Percentiles rank a stretch among this genome's conserved stretches.
phyloP scores from a whole-genome alignment of 495 filamentous ascomycete species.

The Penicillium bovifimosum region DNA sequence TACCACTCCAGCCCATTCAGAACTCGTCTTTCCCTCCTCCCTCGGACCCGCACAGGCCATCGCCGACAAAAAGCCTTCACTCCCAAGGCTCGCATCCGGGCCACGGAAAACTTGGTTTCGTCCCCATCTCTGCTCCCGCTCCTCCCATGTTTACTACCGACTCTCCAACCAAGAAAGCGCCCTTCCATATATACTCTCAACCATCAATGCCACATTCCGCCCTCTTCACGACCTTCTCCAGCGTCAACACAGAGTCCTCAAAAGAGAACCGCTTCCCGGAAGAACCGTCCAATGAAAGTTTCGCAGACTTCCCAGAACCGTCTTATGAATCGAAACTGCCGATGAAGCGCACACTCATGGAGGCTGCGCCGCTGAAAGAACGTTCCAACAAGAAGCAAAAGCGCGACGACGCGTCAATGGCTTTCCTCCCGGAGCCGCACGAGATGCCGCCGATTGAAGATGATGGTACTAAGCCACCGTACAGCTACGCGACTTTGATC shows the following conservation, averaged over 20 bases:
- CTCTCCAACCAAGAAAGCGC: constrained; percentile 74
- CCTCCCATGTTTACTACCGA: constrained; percentile 66
- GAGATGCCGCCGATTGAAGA: constrained; percentile 78
- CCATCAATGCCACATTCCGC: constrained; percentile 56
- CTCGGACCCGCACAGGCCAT: constrained; percentile 47
- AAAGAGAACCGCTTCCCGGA: constrained; percentile 62
- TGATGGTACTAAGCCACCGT: constrained; percentile 80
- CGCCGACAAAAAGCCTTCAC: constrained; percentile 50
- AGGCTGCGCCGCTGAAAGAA: constrained; percentile 71
- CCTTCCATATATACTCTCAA: constrained; percentile 41
- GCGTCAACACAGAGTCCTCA: constrained; percentile 35
- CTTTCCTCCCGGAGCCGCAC: constrained; percentile 61
- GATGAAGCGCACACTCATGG: constrained; percentile 63
- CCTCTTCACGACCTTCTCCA: constrained; percentile 59
- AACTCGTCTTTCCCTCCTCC: constrained; percentile 50
- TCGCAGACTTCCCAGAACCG: constrained; percentile 49
- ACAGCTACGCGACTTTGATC: constrained; percentile 93
- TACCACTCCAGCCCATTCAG: constrained; percentile 46
- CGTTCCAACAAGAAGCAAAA: constrained; percentile 58
- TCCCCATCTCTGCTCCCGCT: constrained; percentile 69
- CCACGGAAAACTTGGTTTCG: constrained; percentile 37
- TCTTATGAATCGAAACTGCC: constrained; percentile 55
- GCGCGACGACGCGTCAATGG: constrained; percentile 39
- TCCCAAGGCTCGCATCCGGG: constrained; percentile 33
- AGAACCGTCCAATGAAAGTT: constrained; percentile 44